Evolutionary conservation across 257 asterid species (phyloP).

Genomic region (Lycium barbarum): DNA sequence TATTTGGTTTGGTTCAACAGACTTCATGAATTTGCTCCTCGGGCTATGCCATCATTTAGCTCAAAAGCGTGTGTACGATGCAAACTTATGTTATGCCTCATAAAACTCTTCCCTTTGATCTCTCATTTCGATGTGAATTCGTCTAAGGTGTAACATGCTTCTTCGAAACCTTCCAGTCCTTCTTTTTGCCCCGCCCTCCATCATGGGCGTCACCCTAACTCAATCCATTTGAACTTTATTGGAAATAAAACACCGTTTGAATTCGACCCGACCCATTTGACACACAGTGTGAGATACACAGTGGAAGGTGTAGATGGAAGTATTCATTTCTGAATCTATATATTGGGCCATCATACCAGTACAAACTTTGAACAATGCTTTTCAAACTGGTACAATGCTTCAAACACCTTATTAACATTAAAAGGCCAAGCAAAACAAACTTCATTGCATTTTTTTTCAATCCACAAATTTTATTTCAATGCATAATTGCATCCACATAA

Average conservation of each 20-base stretch:
- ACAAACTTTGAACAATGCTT: neutral
- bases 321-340: too few relatives aligned
- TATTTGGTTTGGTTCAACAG: neutral
- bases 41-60: neutral
- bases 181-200: neutral
- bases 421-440: neutral
- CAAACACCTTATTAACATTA: neutral
- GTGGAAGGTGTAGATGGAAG: too few relatives aligned
- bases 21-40: neutral
- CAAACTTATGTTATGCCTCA: too few relatives aligned
- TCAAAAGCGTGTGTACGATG: neutral
- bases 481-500: neutral
- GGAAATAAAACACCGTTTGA: fast-evolving
- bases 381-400: neutral
- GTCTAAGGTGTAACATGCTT: neutral
- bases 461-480: neutral
- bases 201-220: neutral
- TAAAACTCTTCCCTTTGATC: neutral
- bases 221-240: neutral
- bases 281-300: neutral
- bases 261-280: neutral
- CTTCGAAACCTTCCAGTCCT: neutral
- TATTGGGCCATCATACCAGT: too few relatives aligned
- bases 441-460: neutral
- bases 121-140: neutral